Conservation (phyloP, 352 stramenopile species). For the Phytophthora pseudosyringae region DNA sequence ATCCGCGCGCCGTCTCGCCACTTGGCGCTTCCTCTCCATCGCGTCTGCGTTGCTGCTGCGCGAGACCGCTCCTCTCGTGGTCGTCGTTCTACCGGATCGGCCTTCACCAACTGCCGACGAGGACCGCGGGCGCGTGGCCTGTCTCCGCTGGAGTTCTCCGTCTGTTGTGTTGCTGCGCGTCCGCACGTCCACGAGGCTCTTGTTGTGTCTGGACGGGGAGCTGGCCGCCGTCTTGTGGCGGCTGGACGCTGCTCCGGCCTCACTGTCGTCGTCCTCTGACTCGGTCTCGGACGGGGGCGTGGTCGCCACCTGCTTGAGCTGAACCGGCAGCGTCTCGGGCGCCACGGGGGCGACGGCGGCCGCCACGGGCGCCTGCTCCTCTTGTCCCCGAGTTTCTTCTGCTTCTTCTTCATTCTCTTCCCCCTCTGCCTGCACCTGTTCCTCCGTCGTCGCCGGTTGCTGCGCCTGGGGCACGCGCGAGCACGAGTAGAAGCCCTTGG, state of each 20-base stretch:
- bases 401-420: constrained; percentile 2
- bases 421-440: background rate
- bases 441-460: background rate
- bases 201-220: constrained; percentile 11
- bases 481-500: constrained; percentile 40
- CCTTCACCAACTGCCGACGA: constrained; percentile 26
- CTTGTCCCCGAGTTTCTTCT: background rate
- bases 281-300: constrained; percentile 56
- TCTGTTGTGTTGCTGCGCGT: constrained; percentile 25
- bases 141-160: constrained; percentile 19
- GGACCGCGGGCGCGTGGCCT: constrained; percentile 29
- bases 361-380: constrained; percentile 7
- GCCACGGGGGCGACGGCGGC: constrained; percentile 14
- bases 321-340: constrained; percentile 15
- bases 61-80: background rate
- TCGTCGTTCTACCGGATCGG: constrained; percentile 4
- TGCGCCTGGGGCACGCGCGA: constrained; percentile 21
- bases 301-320: constrained; percentile 25
- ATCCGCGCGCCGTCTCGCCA: constrained; percentile 29
- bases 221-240: constrained; percentile 3
- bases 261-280: constrained; percentile 59
- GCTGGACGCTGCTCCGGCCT: background rate
- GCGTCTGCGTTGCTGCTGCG: constrained; percentile 3
- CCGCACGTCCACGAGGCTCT: constrained; percentile 31
- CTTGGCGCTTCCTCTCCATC: constrained; percentile 30